Evolutionary conservation across 768 basidiomycete genomes (phyloP), one percentile per base, ranked within the genome.

Genomic region (Scleroderma bovista): DNA sequence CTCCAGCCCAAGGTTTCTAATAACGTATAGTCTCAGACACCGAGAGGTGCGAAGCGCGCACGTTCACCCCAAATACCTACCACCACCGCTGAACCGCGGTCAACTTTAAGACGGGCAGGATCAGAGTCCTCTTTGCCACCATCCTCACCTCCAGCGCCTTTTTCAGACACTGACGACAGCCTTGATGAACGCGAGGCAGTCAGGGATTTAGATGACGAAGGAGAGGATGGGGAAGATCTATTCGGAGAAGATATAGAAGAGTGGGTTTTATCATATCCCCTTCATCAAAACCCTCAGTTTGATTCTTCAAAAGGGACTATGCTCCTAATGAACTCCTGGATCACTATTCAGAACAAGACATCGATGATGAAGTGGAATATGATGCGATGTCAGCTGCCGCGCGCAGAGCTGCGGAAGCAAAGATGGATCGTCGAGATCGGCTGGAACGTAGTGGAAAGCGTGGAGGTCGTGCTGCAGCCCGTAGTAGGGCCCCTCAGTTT

Each of bases 221-320:
- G 82, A 6, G 88, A 86, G 11, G 92, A 78, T n/a, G 92, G 81
- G 33, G 95, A 97, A 66, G 95, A 98, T 70, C 80, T 99, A 38
- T 97, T 94, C 66, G 88, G 77, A 31, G 83, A 93, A n/a, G 75
- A 72, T 44, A 67, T 90, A 51, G 80, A 87, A 66, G 77, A 76
- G 94, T 90, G 62, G 57, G 81, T 66, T 43, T 52, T 32, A 51
- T 31, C 43, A 51, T 10, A n/a, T 45, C 48, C 34, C 46, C 39
- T 34, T 43, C 17, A 36, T 24, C 47, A 20, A 54, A 42, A 44
- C 22, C 45, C 56, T 57, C 48, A 46, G 52, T 9, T 52, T 33
- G 13, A n/a, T 40, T 38, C 39, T 22, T 26, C 49, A 13, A 34
- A 58, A 90, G 88, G 50, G 95, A 98, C 61, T 98, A 99, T 68